Percentiles rank a stretch among this genome's conserved stretches.
Evolutionary conservation across 2,329 filamentous ascomycete genomes (phyloP).

Genomic region (Leptographium flavum): DNA sequence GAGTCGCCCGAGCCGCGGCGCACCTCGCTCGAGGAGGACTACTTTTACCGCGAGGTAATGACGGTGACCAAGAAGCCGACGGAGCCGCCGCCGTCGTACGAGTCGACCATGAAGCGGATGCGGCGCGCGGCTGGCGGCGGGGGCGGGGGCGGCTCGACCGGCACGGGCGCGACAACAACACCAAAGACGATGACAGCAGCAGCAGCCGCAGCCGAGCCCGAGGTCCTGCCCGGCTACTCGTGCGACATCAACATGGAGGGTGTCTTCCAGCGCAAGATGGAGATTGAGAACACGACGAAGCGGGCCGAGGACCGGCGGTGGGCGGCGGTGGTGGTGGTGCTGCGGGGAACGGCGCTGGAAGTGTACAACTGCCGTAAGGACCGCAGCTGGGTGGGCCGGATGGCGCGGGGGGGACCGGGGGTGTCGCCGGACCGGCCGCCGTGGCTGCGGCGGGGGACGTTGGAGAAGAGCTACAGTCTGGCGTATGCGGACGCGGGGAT

Average conservation of each 20-base stretch:
- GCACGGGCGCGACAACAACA: constrained; percentile 1
- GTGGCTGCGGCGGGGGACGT: constrained; percentile 36
- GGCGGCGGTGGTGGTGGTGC: constrained; percentile 45
- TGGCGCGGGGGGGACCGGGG: constrained; percentile 30
- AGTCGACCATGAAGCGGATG: constrained; percentile 17
- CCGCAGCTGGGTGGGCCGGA: constrained; percentile 31
- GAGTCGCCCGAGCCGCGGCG: constrained; percentile 18
- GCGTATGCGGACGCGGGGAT: constrained; percentile 64
- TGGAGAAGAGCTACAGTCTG: constrained; percentile 56
- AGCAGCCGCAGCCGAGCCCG: not conserved
- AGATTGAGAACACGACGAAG: constrained; percentile 51
- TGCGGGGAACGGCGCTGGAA: constrained; percentile 55
- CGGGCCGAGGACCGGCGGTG: constrained; percentile 48
- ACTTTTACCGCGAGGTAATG: constrained; percentile 38
- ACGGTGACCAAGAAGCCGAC: constrained; percentile 27
- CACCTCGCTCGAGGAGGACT: constrained; percentile 41
- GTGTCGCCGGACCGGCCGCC: constrained; percentile 34
- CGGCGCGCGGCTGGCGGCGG: not conserved
- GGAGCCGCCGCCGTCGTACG: constrained; percentile 33
- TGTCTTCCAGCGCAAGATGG: constrained; percentile 49
- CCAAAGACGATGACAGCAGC: not conserved
- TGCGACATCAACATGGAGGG: constrained; percentile 40
- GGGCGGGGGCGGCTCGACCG: not conserved
- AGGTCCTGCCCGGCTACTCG: constrained; percentile 39
- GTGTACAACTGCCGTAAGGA: constrained; percentile 50